Conservation (phyloP, 768 basidiomycete species). For the Mycena floridula region DNA sequence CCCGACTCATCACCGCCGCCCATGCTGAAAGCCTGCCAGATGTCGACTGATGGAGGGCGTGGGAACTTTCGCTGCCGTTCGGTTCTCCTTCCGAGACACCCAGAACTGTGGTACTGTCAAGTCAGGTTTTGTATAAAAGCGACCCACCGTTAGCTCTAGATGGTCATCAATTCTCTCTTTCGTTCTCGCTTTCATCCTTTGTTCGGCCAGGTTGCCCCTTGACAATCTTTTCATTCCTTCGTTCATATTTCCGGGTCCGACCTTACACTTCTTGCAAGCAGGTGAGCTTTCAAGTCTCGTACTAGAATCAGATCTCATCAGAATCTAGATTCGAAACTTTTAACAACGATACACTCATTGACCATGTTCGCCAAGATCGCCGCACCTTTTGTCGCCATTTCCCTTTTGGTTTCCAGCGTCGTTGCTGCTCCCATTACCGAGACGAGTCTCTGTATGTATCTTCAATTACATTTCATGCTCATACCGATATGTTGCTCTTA, state of each 20-base stretch:
- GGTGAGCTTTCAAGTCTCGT: conserved; percentile 6
- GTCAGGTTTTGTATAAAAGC: background rate
- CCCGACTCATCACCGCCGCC: too few species aligned
- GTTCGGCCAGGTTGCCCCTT: conserved; percentile 29
- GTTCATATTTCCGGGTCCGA: conserved; percentile 8
- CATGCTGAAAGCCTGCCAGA: too few species aligned
- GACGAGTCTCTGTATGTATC: too few species aligned
- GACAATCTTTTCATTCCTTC: conserved; percentile 18
- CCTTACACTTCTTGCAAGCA: conserved; percentile 22
- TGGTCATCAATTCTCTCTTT: conserved; percentile 9
- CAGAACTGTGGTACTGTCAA: too few species aligned
- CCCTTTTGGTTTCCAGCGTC: conserved; percentile 17
- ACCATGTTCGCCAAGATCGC: conserved; percentile 30
- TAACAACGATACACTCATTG: conserved; percentile 12
- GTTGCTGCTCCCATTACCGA: background rate
- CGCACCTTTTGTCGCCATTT: conserved; percentile 18
- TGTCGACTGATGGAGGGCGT: too few species aligned
- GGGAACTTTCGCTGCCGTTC: too few species aligned
- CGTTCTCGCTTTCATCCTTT: conserved; percentile 17
- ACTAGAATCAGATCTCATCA: background rate
- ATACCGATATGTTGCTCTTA: background rate
- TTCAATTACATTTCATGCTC: too few species aligned
- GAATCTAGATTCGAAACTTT: conserved; percentile 3
- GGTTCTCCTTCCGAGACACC: too few species aligned
- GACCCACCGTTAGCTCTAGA: background rate